These are phyloP conservation scores for Botrytis pseudocinerea DNA, from an alignment of 2,329 filamentous ascomycete genomes.

Conservation along the genomic window DNA sequence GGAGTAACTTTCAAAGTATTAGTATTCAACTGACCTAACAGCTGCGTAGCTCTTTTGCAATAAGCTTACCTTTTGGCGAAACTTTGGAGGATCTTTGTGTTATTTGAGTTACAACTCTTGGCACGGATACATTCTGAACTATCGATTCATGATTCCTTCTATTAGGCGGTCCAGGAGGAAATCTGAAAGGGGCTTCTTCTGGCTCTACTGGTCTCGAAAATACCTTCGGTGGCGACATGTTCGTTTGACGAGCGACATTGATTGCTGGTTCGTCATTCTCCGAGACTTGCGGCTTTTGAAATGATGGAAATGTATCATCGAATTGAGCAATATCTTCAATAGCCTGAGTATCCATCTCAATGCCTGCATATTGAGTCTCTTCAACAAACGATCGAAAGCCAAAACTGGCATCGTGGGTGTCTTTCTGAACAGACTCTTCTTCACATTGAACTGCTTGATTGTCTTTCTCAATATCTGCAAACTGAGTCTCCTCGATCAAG, in stretches of 20 bases:
- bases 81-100: too few species aligned
- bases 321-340: slow-evolving; percentile 9
- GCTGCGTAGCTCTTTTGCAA: not conserved
- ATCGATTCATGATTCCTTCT: not conserved
- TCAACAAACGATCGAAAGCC: slow-evolving; percentile 26
- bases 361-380: slow-evolving; percentile 31
- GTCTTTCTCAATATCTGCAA: slow-evolving; percentile 12
- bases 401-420: not conserved
- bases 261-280: not conserved
- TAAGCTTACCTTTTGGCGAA: not conserved
- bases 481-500: not conserved
- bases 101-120: not conserved
- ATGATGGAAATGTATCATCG: not conserved
- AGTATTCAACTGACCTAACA: not conserved
- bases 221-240: not conserved
- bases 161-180: not conserved
- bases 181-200: not conserved
- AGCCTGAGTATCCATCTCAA: slow-evolving; percentile 30
- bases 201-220: not conserved
- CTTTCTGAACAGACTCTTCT: not conserved
- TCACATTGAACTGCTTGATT: slow-evolving; percentile 8
- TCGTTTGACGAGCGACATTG: not conserved
- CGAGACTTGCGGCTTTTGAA: not conserved
- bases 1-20: not conserved
- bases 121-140: not conserved